These are phyloP conservation scores for Kluyveromyces wickerhamii DNA, from an alignment of 805 yeast species.

Conservation along the genomic window DNA sequence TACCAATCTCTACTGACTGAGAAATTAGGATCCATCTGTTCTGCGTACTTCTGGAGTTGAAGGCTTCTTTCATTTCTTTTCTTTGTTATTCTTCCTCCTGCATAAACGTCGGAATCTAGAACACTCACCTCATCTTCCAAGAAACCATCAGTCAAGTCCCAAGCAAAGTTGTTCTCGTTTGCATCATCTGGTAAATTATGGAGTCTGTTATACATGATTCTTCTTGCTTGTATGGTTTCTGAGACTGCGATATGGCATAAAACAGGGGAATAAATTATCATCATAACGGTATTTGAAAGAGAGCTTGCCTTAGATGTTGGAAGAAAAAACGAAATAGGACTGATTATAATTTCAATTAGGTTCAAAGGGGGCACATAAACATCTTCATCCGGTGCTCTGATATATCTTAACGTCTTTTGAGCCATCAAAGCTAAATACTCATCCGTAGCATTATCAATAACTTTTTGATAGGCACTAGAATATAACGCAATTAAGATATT, in stretches of 20 bases:
- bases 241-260: constrained; percentile 50
- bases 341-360: constrained; percentile 51
- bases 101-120: constrained; percentile 18
- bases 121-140: constrained; percentile 30
- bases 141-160: constrained; percentile 79
- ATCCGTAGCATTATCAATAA: constrained; percentile 74
- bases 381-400: constrained; percentile 82
- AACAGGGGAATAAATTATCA: constrained; percentile 60
- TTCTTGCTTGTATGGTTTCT: constrained; percentile 59
- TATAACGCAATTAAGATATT: constrained; percentile 80
- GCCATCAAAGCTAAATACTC: constrained; percentile 82
- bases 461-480: constrained; percentile 74
- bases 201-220: constrained; percentile 63
- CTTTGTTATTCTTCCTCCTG: constrained; percentile 29
- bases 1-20: constrained; percentile 47
- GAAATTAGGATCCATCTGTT: constrained; percentile 61
- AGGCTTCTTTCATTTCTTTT: constrained; percentile 28
- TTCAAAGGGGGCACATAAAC: constrained; percentile 83
- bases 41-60: constrained; percentile 52
- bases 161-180: constrained; percentile 66
- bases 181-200: constrained; percentile 67
- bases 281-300: constrained; percentile 52
- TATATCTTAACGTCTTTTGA: constrained; percentile 72
- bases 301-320: constrained; percentile 23
- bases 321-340: constrained; percentile 38